phyloP scores from a whole-genome alignment of 2,329 filamentous ascomycete species.

The Paraphaeosphaeria sporulosa region DNA sequence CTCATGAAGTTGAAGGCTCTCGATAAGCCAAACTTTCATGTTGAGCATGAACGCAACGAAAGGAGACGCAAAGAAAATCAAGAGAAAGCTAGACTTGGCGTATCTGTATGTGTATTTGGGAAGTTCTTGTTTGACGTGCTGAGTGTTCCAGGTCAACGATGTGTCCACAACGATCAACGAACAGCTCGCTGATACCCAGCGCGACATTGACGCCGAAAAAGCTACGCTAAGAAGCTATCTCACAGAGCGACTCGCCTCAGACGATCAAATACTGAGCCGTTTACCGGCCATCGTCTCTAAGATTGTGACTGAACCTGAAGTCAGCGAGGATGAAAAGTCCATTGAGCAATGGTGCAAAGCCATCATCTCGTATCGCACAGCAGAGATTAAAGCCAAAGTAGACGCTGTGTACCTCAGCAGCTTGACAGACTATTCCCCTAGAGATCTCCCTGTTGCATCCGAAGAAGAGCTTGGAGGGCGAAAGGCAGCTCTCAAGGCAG shows the following conservation, averaged over 20 bases:
- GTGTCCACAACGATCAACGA: conserved; percentile 37
- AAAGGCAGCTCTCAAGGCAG: conserved; percentile 64
- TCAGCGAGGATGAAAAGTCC: conserved; percentile 61
- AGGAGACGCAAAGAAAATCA: conserved; percentile 45
- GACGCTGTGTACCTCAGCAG: conserved; percentile 63
- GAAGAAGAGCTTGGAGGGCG: conserved; percentile 59
- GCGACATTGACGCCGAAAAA: conserved; percentile 58
- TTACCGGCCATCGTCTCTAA: conserved; percentile 72
- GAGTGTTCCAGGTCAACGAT: conserved; percentile 37
- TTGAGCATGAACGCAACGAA: conserved; percentile 49
- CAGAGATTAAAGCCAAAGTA: conserved; percentile 53
- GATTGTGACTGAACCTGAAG: conserved; percentile 58
- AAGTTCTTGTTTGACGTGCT: background rate
- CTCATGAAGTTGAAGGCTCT: conserved; percentile 63
- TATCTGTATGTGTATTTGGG: conserved; percentile 32
- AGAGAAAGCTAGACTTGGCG: conserved; percentile 53
- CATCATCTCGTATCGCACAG: conserved; percentile 49
- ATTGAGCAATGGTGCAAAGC: conserved; percentile 63
- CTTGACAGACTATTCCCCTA: conserved; percentile 19
- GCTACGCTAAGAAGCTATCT: conserved; percentile 59
- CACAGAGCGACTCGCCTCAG: conserved; percentile 62
- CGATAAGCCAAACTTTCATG: conserved; percentile 51
- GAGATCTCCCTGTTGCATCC: conserved; percentile 18
- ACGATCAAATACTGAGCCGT: conserved; percentile 71
- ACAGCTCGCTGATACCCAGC: conserved; percentile 52